Percentiles rank a stretch among this genome's conserved stretches.
These are phyloP conservation scores for Tricholoma flavovirens DNA, from an alignment of 768 basidiomycete genomes.

Conservation along the genomic window DNA sequence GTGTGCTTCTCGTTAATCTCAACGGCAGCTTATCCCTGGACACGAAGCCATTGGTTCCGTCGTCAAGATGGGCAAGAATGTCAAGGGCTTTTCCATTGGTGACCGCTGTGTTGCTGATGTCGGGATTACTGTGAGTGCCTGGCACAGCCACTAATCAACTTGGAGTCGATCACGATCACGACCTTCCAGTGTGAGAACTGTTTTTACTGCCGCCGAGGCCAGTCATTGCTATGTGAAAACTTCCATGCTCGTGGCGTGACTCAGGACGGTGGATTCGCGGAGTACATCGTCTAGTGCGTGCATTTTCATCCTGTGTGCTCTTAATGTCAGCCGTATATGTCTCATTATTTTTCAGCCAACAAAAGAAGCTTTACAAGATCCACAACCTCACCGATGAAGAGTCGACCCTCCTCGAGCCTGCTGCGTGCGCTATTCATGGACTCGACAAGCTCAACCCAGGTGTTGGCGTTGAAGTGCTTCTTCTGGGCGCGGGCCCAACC, in stretches of 20 bases:
- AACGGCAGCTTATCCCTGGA: conserved; percentile 57
- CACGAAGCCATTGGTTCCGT: conserved; percentile 73
- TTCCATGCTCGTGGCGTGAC: conserved; percentile 79
- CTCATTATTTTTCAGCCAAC: conserved; percentile 25
- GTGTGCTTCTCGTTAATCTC: not conserved
- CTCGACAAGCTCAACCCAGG: conserved; percentile 81
- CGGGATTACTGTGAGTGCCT: conserved; percentile 47
- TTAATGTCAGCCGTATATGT: not conserved
- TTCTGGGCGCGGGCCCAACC: conserved; percentile 89
- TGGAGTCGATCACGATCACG: conserved; percentile 7
- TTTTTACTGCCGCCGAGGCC: conserved; percentile 85
- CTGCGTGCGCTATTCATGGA: conserved; percentile 88
- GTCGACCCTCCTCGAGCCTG: conserved; percentile 83
- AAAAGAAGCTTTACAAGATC: conserved; percentile 82
- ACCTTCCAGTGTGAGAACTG: conserved; percentile 66
- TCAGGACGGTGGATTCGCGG: conserved; percentile 81
- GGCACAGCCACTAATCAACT: conserved; percentile 9
- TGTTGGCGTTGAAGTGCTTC: conserved; percentile 78
- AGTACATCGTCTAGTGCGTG: conserved; percentile 78
- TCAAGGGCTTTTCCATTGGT: conserved; percentile 68
- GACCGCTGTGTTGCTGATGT: conserved; percentile 86
- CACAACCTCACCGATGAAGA: conserved; percentile 85
- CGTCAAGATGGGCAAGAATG: conserved; percentile 73
- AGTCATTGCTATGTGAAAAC: conserved; percentile 78
- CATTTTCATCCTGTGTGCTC: not conserved